phyloP scores from a whole-genome alignment of 2,329 filamentous ascomycete genomes.

The Ophiostoma sp. region DNA sequence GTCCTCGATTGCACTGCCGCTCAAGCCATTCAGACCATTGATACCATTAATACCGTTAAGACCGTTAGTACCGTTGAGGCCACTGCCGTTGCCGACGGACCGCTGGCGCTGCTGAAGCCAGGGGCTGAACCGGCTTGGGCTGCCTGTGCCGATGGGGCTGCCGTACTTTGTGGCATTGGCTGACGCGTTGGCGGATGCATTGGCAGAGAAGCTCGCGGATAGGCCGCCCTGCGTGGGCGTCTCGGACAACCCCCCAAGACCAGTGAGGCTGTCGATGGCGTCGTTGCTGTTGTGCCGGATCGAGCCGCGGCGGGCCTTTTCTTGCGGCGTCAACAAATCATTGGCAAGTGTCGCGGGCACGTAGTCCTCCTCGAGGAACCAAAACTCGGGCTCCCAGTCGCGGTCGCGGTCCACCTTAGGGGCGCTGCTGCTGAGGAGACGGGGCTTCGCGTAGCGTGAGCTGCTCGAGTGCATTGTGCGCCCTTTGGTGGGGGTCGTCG shows the following conservation, averaged over 20 bases:
- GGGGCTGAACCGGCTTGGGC: slow-evolving; percentile 58
- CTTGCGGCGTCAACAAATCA: slow-evolving; percentile 60
- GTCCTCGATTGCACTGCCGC: slow-evolving; percentile 35
- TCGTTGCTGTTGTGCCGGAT: slow-evolving; percentile 37
- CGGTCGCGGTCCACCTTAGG: slow-evolving; percentile 51
- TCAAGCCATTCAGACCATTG: slow-evolving; percentile 36
- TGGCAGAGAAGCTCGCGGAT: neutral
- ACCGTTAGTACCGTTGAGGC: slow-evolving; percentile 37
- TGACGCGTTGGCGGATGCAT: slow-evolving; percentile 31
- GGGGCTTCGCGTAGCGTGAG: slow-evolving; percentile 57
- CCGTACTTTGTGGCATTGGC: slow-evolving; percentile 50
- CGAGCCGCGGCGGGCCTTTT: slow-evolving; percentile 61
- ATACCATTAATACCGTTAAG: neutral
- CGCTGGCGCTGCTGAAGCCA: slow-evolving; percentile 37
- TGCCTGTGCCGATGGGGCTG: slow-evolving; percentile 45
- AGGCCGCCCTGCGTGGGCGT: slow-evolving; percentile 11
- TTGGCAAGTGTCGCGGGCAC: slow-evolving; percentile 64
- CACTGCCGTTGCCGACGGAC: slow-evolving; percentile 5
- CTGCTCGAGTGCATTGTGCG: slow-evolving; percentile 55
- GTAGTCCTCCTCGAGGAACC: slow-evolving; percentile 79
- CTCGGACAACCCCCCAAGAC: slow-evolving; percentile 34
- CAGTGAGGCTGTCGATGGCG: slow-evolving; percentile 33
- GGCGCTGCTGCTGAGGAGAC: slow-evolving; percentile 58
- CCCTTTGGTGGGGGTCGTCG: slow-evolving; percentile 2
- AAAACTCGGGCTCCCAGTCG: slow-evolving; percentile 63